Conservation (phyloP, 371 early-diverging fungal species). For the Umbelopsis sp. region DNA sequence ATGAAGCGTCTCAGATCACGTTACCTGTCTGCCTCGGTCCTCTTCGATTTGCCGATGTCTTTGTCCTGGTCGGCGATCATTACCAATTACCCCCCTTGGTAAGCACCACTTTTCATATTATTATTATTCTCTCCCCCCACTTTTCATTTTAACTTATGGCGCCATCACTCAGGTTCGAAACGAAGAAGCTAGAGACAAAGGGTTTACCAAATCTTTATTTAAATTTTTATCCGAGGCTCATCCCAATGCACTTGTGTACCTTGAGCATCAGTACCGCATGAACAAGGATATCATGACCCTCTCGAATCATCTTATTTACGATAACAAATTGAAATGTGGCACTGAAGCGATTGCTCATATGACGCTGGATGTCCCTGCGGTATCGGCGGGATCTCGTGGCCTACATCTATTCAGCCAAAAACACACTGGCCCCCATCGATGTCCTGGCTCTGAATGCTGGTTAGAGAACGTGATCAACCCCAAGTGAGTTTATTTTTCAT, state of each 20-base stretch:
- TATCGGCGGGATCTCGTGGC: slow-evolving; percentile 31
- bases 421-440: background rate
- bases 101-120: slow-evolving; percentile 25
- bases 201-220: slow-evolving; percentile 75
- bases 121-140: background rate
- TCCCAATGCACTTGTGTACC: slow-evolving; percentile 75
- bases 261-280: slow-evolving; percentile 98
- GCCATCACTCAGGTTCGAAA: slow-evolving; percentile 43
- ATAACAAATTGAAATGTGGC: slow-evolving; percentile 79
- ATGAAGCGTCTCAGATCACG: slow-evolving; percentile 98
- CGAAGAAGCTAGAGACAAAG: slow-evolving; percentile 51
- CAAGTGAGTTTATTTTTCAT: slow-evolving; percentile 28
- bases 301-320: slow-evolving; percentile 87
- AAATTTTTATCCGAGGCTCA: slow-evolving; percentile 79
- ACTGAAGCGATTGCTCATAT: slow-evolving; percentile 62
- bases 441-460: slow-evolving; percentile 61
- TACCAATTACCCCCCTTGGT: slow-evolving; percentile 98
- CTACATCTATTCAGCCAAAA: slow-evolving; percentile 25
- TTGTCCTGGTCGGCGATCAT: slow-evolving; percentile 98
- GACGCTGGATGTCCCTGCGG: slow-evolving; percentile 52
- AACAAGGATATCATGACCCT: slow-evolving; percentile 90
- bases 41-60: slow-evolving; percentile 76
- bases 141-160: background rate
- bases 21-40: slow-evolving; percentile 95
- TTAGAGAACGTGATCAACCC: slow-evolving; percentile 66